Base-by-base conservation (phyloP, 768 basidiomycete genomes). In the Chalciporus chontae region DNA sequence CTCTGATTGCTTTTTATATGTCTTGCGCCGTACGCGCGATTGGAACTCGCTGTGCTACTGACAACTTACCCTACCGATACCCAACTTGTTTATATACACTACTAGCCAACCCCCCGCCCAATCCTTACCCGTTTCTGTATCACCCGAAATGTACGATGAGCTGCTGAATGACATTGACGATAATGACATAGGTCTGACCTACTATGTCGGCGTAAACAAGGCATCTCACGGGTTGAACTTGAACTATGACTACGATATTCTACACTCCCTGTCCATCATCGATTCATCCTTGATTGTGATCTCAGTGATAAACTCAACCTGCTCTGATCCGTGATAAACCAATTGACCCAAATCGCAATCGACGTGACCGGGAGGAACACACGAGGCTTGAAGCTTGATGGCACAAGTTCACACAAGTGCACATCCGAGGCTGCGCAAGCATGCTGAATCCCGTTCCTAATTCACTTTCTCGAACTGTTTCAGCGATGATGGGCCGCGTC, bases 1-100 rank as follows among this genome's bases (percentile, higher is more conserved):
- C 11, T n/a, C 34, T 36, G 5, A 31, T 45, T 51, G 60, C 21
- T 61, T 58, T 13, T 38, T 31, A 31, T 71, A 74, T 3, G 71
- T 72, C 56, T 64, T 60, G 40, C 21, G n/a, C n/a, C 27, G 29
- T 18, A 18, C 46, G 48, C 38, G 42, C 34, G 45, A 40, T 15
- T 32, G 48, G 40, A 26, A 45, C 21, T 58, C 17, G 45, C 41
- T 40, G 43, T 48, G 43, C 39, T 51, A 38, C 43, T 36, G 34
- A 57, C 45, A 14, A 63, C 43, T 50, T 63, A 51, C 32, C 13
- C 55, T 52, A 57, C 51, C 40, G 32, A 64, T 63, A 63, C 61
- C 56, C 52, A 43, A 48, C 49, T 55, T 54, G 53, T 55, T 55
- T 55, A 63, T 53, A 56, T 51, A 27, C 54, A 55, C 34, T 36